These are phyloP conservation scores for Emergomyces pasteurianus DNA, from an alignment of 2,329 filamentous ascomycete genomes.

Conservation along the genomic window DNA sequence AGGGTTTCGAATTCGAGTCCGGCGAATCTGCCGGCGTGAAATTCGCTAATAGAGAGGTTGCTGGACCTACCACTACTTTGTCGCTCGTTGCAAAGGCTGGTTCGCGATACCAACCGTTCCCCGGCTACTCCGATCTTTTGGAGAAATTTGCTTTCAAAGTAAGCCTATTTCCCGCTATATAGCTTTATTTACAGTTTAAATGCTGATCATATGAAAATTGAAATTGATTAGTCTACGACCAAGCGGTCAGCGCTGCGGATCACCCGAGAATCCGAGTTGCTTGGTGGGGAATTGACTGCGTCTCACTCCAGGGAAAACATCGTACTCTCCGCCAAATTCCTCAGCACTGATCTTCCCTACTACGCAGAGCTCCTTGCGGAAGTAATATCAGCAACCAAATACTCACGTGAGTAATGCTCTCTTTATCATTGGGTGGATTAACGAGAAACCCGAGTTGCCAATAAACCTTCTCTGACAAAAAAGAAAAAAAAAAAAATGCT, in stretches of 20 bases:
- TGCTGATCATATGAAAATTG: constrained; percentile 4
- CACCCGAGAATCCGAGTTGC: constrained; percentile 85
- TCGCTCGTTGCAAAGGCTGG: constrained; percentile 89
- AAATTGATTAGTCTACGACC: constrained; percentile 57
- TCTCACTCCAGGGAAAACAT: constrained; percentile 90
- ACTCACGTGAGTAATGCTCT: constrained; percentile 43
- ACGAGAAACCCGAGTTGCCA: too few species aligned
- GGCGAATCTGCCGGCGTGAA: constrained; percentile 80
- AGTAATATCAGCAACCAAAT: constrained; percentile 80
- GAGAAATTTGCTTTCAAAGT: constrained; percentile 98
- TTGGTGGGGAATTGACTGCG: constrained; percentile 77
- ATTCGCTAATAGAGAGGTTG: constrained; percentile 79
- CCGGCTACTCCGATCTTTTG: constrained; percentile 79
- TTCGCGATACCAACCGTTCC: constrained; percentile 80
- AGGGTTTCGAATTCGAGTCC: constrained; percentile 76
- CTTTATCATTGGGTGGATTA: background rate
- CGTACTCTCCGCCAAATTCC: constrained; percentile 86
- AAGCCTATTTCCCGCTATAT: constrained; percentile 14
- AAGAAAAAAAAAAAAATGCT: too few species aligned
- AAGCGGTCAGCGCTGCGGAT: constrained; percentile 86
- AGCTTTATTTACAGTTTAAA: constrained; percentile 2
- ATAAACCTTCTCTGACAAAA: too few species aligned
- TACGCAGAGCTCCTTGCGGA: constrained; percentile 92
- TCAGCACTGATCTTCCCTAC: constrained; percentile 91
- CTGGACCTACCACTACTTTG: constrained; percentile 79